Conservation (phyloP, 2,329 filamentous ascomycete genomes). For the Zalaria sp. region DNA sequence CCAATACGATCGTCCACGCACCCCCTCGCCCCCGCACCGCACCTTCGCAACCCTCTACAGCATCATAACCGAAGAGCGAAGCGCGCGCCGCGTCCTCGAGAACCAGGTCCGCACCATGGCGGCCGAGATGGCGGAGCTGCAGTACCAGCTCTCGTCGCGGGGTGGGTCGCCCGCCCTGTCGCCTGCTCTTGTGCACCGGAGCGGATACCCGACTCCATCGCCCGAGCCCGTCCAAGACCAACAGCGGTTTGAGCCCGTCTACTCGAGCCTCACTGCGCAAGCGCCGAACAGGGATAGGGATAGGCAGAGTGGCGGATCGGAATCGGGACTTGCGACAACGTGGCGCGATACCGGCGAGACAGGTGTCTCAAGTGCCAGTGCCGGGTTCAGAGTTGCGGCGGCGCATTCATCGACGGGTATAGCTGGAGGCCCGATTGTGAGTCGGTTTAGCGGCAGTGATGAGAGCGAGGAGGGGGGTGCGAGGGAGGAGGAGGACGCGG, state of each 20-base stretch:
- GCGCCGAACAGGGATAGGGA: constrained; percentile 1
- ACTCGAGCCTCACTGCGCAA: constrained; percentile 6
- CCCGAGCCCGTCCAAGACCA: too few relatives aligned
- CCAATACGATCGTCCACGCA: not conserved
- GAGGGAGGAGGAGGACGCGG: constrained; percentile 2
- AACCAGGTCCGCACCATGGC: constrained; percentile 13
- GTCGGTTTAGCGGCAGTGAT: constrained; percentile 14
- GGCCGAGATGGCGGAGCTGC: constrained; percentile 15
- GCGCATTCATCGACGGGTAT: not conserved
- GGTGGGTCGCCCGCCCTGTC: not conserved
- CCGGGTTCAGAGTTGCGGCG: too few relatives aligned
- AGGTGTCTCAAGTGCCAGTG: too few relatives aligned
- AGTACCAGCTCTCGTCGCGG: constrained; percentile 14
- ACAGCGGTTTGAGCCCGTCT: too few relatives aligned
- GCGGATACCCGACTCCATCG: constrained; percentile 2
- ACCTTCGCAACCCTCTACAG: constrained; percentile 22
- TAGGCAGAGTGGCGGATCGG: constrained; percentile 3
- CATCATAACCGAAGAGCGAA: constrained; percentile 22
- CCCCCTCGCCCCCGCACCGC: constrained; percentile 3
- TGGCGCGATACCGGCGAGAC: constrained; percentile 2
- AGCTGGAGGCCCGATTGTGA: constrained; percentile 7
- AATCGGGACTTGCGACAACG: constrained; percentile 10
- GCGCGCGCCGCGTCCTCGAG: constrained; percentile 19
- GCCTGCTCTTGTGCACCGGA: constrained; percentile 2
- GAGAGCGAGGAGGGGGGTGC: constrained; percentile 1